phyloP scores from a whole-genome alignment of 2,329 filamentous ascomycete genomes.

The Passalora sequoiae region DNA sequence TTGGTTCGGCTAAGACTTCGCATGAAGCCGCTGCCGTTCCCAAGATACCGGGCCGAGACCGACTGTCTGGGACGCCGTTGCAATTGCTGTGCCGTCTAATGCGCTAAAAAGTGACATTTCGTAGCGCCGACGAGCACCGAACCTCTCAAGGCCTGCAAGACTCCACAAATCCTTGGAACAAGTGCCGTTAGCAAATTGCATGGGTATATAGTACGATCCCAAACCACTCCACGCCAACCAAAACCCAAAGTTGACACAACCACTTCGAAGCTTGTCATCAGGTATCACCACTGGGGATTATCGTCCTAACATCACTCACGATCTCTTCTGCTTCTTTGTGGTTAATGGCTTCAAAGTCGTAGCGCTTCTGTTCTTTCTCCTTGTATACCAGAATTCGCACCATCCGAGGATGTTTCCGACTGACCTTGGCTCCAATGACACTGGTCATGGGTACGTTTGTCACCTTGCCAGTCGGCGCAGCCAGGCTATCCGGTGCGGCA shows the following conservation, averaged over 20 bases:
- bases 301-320: conserved; percentile 63
- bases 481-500: conserved; percentile 34
- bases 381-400: conserved; percentile 74
- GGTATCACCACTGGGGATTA: conserved; percentile 8
- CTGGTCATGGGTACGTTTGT: conserved; percentile 79
- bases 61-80: too few species aligned
- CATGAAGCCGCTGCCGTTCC: too few species aligned
- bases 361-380: conserved; percentile 70
- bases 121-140: neutral
- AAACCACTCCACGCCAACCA: neutral
- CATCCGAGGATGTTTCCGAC: conserved; percentile 71
- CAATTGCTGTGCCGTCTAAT: conserved; percentile 1
- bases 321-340: conserved; percentile 71
- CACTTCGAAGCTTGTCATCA: neutral
- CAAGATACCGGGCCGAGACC: too few species aligned
- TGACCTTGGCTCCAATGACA: conserved; percentile 76
- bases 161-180: neutral
- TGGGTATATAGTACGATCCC: neutral
- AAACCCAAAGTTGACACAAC: neutral
- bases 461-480: conserved; percentile 53
- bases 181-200: neutral
- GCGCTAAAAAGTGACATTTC: conserved; percentile 3
- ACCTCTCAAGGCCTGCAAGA: neutral
- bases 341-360: conserved; percentile 76
- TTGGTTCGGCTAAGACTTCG: too few species aligned